Base-by-base conservation (phyloP, 2,329 filamentous ascomycete genomes). In the Apiospora pterosperma region DNA sequence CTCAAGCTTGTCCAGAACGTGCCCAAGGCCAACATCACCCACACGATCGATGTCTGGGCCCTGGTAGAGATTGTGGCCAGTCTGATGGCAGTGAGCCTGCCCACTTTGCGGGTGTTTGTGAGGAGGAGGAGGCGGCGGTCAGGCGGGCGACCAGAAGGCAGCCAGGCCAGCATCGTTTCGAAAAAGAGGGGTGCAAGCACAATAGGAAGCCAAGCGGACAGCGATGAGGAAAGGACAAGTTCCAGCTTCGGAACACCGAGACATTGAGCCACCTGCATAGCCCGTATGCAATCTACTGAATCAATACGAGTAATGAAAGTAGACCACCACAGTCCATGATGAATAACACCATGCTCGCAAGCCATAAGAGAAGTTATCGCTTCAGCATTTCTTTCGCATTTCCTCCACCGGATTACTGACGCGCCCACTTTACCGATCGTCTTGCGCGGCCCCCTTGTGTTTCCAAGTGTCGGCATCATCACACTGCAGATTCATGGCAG, bases 41-140 rank as follows among this genome's bases (percentile, higher is more conserved):
- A 70, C 34, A 70, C 69, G 4, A 71, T 71, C 16, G 70, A 71
- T 11, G 69, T 70, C 5, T 71, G 70, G 70, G 70, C 69, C 8
- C 61, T 71, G 25, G 70, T 71, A 2, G 70, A 71, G 61, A 71
- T 71, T 52, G 70, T 70, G 36, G 68, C 70, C 2, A 70, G 70
- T 31, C 21, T 71, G 39, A 65, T 70, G 23, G 69, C 70, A 12
- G 69, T 69, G 23, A 70, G 69, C 36, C 52, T 71, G 48, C 70
- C 70, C 8, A 71, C 55, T 19, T 31, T 71, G 14, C 67, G 70
- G 16, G 65, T 68, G 23, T 71, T 69, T 39, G 66, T 70, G 4
- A 66, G 69, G 64, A 66, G 64, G 31, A 65, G 63, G 10, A 65
- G 67, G 36, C 8, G n/a, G n/a, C n/a, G n/a, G n/a, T n/a, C n/a